Evolutionary conservation across 192 early-diverging fungal species (phyloP).

Genomic region (Backusella parvicylindrica): DNA sequence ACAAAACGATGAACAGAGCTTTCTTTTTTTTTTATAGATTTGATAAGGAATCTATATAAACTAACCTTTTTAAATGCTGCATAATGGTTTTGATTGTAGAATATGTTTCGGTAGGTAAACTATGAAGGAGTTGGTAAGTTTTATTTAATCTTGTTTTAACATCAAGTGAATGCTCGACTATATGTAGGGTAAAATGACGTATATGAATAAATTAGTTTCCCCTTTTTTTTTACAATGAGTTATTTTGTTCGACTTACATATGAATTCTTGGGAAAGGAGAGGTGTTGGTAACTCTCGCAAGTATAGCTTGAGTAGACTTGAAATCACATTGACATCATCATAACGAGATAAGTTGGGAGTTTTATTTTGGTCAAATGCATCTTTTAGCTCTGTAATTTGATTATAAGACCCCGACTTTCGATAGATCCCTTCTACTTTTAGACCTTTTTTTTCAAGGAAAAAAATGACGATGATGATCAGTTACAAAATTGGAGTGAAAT

Average conservation of each 20-base stretch:
- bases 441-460: conserved; percentile 8
- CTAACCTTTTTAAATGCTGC: conserved; percentile 55
- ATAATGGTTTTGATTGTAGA: conserved; percentile 61
- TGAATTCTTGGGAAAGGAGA: conserved; percentile 41
- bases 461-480: not conserved
- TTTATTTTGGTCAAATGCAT: conserved; percentile 53
- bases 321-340: conserved; percentile 66
- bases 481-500: not conserved
- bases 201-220: not conserved
- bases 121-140: conserved; percentile 16
- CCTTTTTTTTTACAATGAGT: not conserved
- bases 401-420: conserved; percentile 71
- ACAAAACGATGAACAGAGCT: not conserved
- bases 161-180: not conserved
- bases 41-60: not conserved
- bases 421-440: conserved; percentile 75
- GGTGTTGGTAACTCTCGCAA: conserved; percentile 70
- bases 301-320: conserved; percentile 76
- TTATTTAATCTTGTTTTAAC: not conserved
- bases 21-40: not conserved
- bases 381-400: conserved; percentile 59
- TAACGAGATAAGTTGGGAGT: conserved; percentile 43
- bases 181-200: not conserved
- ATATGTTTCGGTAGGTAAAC: conserved; percentile 58
- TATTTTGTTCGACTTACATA: not conserved